Conservation (phyloP, 306 rosid genomes). For the Abrus pulchellus region DNA sequence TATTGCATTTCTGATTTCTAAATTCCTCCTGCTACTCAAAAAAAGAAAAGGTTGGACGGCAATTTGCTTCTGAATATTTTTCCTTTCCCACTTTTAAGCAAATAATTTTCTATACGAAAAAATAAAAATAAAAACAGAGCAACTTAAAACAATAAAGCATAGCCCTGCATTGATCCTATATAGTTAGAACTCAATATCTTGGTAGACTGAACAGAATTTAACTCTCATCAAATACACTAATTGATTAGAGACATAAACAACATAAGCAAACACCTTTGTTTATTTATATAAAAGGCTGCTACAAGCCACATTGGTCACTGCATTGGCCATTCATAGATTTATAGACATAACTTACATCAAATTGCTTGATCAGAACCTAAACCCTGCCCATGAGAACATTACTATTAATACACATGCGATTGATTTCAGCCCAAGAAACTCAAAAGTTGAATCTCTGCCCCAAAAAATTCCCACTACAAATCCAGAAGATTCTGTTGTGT, state of each 20-base stretch:
- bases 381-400: constrained; percentile 9
- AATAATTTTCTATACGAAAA: background rate
- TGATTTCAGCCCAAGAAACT: constrained; percentile 44
- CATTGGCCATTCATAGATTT: constrained; percentile 6
- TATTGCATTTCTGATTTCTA: background rate
- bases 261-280: background rate
- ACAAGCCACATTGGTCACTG: constrained; percentile 24
- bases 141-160: background rate
- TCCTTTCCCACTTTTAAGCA: background rate
- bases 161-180: background rate
- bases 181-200: background rate
- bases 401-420: background rate
- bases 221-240: background rate
- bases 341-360: background rate
- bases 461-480: background rate
- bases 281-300: background rate
- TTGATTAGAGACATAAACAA: constrained; percentile 7
- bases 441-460: background rate
- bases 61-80: background rate
- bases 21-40: background rate
- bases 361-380: background rate
- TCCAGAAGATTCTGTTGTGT: constrained; percentile 1
- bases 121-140: background rate
- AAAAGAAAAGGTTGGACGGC: background rate
- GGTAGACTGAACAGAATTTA: background rate